Conservation (phyloP, 1,284 basidiomycete species). For the Fomitopsis pinicola region DNA sequence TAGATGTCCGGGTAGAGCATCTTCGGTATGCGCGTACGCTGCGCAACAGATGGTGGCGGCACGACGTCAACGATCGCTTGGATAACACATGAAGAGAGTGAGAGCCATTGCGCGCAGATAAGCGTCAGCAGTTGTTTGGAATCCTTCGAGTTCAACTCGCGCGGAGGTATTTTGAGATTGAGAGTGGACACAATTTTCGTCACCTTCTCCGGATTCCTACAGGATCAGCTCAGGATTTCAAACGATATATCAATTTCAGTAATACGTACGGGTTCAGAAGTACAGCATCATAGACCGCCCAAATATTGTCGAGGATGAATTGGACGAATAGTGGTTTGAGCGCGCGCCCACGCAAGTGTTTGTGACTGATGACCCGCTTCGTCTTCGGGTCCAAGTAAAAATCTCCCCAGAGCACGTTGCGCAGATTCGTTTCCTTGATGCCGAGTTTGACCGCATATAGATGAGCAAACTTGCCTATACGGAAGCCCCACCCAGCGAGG, state of each 20-base stretch:
- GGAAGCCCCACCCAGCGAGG: constrained; percentile 97
- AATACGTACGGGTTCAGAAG: constrained; percentile 77
- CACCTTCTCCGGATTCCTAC: constrained; percentile 84
- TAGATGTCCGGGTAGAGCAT: constrained; percentile 87
- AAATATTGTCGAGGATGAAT: constrained; percentile 96
- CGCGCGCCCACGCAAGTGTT: constrained; percentile 81
- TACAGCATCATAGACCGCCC: constrained; percentile 93
- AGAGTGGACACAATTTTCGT: constrained; percentile 86
- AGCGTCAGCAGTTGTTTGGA: constrained; percentile 77
- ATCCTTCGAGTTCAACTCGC: constrained; percentile 93
- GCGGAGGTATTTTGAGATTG: constrained; percentile 79
- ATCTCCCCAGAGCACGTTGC: constrained; percentile 94
- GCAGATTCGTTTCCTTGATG: constrained; percentile 85
- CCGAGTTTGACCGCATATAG: constrained; percentile 91
- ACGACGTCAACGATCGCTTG: constrained; percentile 91
- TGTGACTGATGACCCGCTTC: constrained; percentile 89
- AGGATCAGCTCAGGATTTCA: not conserved
- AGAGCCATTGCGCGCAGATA: constrained; percentile 96
- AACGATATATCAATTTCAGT: constrained; percentile 7
- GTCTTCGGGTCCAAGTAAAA: constrained; percentile 97
- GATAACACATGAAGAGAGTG: constrained; percentile 90
- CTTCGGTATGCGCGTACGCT: constrained; percentile 82
- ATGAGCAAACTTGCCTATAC: constrained; percentile 90
- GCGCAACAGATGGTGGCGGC: constrained; percentile 83
- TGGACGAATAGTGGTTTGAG: constrained; percentile 99